Evolutionary conservation across 1,284 basidiomycete species (phyloP), one percentile per base, ranked within the genome.

Genomic region (Sporisorium graminicola): DNA sequence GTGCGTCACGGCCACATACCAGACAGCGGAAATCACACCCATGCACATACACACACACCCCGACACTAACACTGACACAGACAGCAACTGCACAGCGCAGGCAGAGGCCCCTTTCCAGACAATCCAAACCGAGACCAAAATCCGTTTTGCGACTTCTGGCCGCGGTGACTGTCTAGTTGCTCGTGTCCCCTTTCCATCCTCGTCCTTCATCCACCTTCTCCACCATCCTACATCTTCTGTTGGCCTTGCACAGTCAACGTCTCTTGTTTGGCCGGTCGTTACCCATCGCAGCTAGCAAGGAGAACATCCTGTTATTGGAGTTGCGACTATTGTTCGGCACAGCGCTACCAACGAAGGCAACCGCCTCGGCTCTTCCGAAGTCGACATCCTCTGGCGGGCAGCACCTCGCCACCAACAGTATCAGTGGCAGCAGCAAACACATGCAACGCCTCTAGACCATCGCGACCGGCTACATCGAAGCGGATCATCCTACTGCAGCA

Each of bases 101-200:
- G 13, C 37, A 14, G 24, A 37, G 24, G 35, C 37, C 26, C 37
- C 35, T 42, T 40, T 54, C 35, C 27, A 50, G 47, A 31, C 47
- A 27, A 49, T 49, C 47, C 47, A 49, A 29, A 29, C 47, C 26
- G 12, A 54, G 40, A 54, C n/a, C 37, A 12, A 42, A 12, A 53
- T 29, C n/a, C 47, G 31, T 20, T 49, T 49, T 16, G 27, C n/a
- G 18, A 31, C n/a, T 12, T 20, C 49, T 16, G 18, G 18, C 47
- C 5, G 26, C 18, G 14, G 10, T n/a, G 18, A n/a, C 16, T 27
- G 24, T 31, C 47, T 29, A 8, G 0, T 29, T n/a, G n/a, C 29
- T 50, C 29, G 49, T 50, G 29, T 50, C 49, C 27, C 27, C 31
- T 33, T 50, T 13, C 29, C 27, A 20, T 20, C 26, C 20, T 50